Evolutionary conservation across 1,139 yeast species (phyloP).

Genomic region (Diutina siamensis): DNA sequence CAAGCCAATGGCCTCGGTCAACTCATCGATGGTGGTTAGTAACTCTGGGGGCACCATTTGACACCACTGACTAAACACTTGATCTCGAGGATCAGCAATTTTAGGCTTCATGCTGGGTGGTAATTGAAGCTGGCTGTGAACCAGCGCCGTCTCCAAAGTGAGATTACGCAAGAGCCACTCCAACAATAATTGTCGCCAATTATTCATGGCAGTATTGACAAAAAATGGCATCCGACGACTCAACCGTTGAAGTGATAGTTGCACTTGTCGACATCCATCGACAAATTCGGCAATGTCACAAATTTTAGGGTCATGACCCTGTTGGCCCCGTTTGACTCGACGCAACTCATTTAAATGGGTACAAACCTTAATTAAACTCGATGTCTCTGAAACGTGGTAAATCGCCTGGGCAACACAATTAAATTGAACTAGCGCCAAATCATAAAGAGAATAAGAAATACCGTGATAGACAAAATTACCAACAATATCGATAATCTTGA

Average conservation of each 20-base stretch:
- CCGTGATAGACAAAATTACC: not conserved
- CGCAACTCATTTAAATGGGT: not conserved
- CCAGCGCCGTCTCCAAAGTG: not conserved
- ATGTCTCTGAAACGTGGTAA: not conserved
- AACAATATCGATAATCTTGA: not conserved
- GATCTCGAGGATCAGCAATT: not conserved
- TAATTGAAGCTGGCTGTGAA: not conserved
- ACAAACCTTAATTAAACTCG: not conserved
- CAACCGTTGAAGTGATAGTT: not conserved
- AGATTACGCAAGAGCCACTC: not conserved
- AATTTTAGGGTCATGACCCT: not conserved
- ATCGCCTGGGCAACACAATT: not conserved
- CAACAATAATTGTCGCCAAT: not conserved
- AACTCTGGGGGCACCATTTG: not conserved
- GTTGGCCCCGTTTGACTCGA: not conserved
- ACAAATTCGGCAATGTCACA: not conserved
- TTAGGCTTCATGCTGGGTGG: not conserved
- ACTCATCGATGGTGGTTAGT: not conserved
- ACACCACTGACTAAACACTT: not conserved
- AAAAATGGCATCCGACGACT: not conserved
- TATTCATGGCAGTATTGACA: not conserved
- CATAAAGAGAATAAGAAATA: not conserved
- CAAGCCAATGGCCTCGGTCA: not conserved
- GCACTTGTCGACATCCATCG: not conserved
- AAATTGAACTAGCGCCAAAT: not conserved